Percentiles rank a stretch among this genome's conserved stretches.
Evolutionary conservation across 106 monocot species (phyloP).

Genomic region (Dendrobium officinale): DNA sequence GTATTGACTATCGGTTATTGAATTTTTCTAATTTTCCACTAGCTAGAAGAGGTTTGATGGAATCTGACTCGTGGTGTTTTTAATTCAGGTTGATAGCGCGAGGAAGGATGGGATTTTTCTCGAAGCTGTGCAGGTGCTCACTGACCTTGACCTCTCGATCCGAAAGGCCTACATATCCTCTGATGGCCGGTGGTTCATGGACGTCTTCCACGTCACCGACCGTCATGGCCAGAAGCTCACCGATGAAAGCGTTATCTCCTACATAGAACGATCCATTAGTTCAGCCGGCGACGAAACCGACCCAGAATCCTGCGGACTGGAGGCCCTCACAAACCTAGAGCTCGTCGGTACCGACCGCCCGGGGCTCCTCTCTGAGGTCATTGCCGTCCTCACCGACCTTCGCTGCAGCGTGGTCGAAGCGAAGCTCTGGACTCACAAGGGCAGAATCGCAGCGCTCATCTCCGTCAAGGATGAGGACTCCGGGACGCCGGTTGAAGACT

Average conservation of each 20-base stretch:
- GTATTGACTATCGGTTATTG: constrained; percentile 6
- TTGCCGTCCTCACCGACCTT: constrained; percentile 55
- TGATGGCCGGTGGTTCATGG: constrained; percentile 80
- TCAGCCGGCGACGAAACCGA: background rate
- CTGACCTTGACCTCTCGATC: constrained; percentile 59
- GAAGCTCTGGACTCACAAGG: constrained; percentile 58
- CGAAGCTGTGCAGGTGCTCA: constrained; percentile 53
- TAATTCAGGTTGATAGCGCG: constrained; percentile 40
- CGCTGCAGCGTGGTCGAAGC: constrained; percentile 33
- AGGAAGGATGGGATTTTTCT: constrained; percentile 51
- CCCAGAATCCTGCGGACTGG: background rate
- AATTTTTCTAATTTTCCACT: background rate
- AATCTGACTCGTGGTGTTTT: background rate
- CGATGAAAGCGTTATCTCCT: constrained; percentile 32
- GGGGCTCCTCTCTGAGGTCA: constrained; percentile 58
- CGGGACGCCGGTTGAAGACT: constrained; percentile 17
- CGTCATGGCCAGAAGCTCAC: constrained; percentile 41
- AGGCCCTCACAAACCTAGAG: constrained; percentile 30
- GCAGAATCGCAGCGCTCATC: constrained; percentile 41
- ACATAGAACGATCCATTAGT: constrained; percentile 26
- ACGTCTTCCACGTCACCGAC: constrained; percentile 74
- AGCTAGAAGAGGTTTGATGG: background rate
- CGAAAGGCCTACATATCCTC: constrained; percentile 72
- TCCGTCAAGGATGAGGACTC: constrained; percentile 29
- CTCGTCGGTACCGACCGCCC: constrained; percentile 51